Evolutionary conservation across 2,329 filamentous ascomycete species (phyloP), one percentile per base, ranked within the genome.

Genomic region (Cercospora berteroae): DNA sequence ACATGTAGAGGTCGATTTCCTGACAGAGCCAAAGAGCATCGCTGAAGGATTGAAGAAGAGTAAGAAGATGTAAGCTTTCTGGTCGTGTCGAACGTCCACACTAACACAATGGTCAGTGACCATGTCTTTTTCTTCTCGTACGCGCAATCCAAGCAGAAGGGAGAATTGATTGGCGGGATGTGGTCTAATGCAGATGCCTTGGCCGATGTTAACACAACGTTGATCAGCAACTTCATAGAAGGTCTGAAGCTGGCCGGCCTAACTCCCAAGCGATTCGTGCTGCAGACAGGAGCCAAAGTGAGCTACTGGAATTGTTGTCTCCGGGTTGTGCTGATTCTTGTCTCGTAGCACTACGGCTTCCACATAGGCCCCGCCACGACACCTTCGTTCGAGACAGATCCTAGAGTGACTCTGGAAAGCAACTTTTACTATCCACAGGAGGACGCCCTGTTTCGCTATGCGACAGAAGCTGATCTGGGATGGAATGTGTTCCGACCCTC

Each of bases 401-500:
- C 81, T 0, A 18, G 82, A 27, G 59, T 83, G 13, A 75, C 82
- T 2, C 76, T 83, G 0, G 80, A 82, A 67, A 79, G 79, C 2
- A 85, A 85, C 74, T 86, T 86, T 73, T 86, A 86, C 77, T 85
- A 85, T 69, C 72, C 77, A 0, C 83, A 86, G 74, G 83, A 86
- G 75, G 83, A 86, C 67, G 73, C 75, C 5, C 77, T 86, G 6
- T 75, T 72, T 44, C 70, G 74, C 0, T 85, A 79, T 70, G 83
- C 82, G 70, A 71, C 74, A 10, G 69, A 71, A 12, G 62, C 42
- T 12, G 64, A 56, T 16, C 36, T 67, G 7, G 33, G 57, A 5
- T 85, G 81, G 81, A 84, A 81, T 66, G 75, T 84, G 5, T 79
- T 79, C 4, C 79, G 81, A 63, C 83, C 84, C 0, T 79, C 79